phyloP scores from a whole-genome alignment of 2,329 filamentous ascomycete species.

The Aspergillus unguis region DNA sequence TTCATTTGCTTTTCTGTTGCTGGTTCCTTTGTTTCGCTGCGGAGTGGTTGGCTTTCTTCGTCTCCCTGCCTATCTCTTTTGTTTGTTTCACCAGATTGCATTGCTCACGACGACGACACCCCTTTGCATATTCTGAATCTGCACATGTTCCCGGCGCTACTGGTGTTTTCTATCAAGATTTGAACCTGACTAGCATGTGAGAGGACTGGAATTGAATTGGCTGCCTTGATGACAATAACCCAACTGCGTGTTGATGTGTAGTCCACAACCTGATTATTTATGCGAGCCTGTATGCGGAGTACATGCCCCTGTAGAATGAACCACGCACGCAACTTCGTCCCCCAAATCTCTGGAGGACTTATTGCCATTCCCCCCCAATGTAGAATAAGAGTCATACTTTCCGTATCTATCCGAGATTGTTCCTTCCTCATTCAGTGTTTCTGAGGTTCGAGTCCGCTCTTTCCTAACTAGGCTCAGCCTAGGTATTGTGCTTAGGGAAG shows the following conservation, averaged over 20 bases:
- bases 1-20: conserved; percentile 10
- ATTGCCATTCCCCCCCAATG: no score
- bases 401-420: no score
- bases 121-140: conserved; percentile 20
- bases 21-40: conserved; percentile 13
- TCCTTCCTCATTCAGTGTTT: no score
- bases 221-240: background rate
- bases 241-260: background rate
- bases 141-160: conserved; percentile 25
- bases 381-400: no score
- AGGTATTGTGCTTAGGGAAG: conserved; percentile 56
- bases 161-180: conserved; percentile 17
- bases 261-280: no score
- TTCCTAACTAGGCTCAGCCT: conserved; percentile 32
- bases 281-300: no score
- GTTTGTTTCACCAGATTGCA: background rate
- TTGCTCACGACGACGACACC: conserved; percentile 14
- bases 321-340: no score
- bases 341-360: no score
- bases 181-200: conserved; percentile 9
- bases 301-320: no score
- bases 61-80: background rate
- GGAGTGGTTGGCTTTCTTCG: conserved; percentile 6
- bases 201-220: background rate
- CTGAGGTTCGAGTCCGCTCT: no score